Evolutionary conservation across 2,329 filamentous ascomycete species (phyloP), one percentile per base, ranked within the genome.

Genomic region (Xylariomycetidae sp.): DNA sequence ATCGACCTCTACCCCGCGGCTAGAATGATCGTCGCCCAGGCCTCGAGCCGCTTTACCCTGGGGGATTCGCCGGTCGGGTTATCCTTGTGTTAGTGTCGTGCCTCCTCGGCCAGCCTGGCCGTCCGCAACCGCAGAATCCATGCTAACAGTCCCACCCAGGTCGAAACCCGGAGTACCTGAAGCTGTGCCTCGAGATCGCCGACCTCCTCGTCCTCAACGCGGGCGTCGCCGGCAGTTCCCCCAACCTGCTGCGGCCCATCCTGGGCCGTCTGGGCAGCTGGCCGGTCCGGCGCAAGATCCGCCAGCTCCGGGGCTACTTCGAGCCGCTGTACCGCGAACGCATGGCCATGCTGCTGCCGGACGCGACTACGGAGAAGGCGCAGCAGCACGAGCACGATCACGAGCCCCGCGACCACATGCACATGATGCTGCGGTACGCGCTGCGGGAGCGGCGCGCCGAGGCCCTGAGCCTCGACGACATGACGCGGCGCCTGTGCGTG

Each of bases 381-480:
- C 7, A 9, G 23, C 31, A 8, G 16, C 12, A 5, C 2, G 20
- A 32, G 6, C 18, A 19, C 14, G 5, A 25, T 10, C 25, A 9
- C 16, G 31, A 32, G 9, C 60, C 61, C 1, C 45, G 53, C 6
- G 63, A 67, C 26, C 52, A 55, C 16, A 26, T 65, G 2, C 63
- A 65, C 40, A 55, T 60, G 49, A 63, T 65, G 56, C 38, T 64
- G 4, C 49, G 51, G 2, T 63, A 50, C 29, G 64, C 57, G 1
- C 39, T 52, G 9, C 49, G 49, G n/a, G 45, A 64, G 27, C 52
- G 61, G 1, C 56, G 50, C 0, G 24, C 58, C 1, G 61, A 66
- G 38, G 44, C 62, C 2, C 37, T 49, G 9, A 34, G 52, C 18
- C 22, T 47, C n/a, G 39, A 51, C 5, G 26, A 32, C 6, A 54